A percentile compares a stretch with the other conserved stretches of the same genome.
Evolutionary conservation across 257 asterid genomes (phyloP).

Genomic region (Forsythia suspensa): DNA sequence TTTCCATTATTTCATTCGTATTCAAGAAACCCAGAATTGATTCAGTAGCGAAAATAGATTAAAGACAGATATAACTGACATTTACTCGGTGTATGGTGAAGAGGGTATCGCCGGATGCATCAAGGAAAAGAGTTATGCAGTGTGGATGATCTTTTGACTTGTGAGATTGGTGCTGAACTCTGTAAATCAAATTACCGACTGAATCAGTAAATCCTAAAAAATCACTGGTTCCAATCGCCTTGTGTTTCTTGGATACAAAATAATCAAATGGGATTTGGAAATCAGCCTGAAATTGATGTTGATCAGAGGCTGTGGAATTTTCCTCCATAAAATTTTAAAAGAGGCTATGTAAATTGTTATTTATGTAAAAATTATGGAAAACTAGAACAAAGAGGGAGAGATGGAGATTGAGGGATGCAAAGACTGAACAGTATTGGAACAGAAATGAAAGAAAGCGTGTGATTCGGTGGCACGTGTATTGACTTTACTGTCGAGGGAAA

Average conservation of each 20-base stretch:
- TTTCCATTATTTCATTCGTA: neutral
- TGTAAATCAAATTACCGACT: conserved; percentile 55
- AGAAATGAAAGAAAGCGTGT: neutral
- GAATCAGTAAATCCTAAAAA: conserved; percentile 60
- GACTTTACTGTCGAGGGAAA: neutral
- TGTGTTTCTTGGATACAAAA: conserved; percentile 63
- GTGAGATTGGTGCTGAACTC: conserved; percentile 39
- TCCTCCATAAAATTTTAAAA: conserved; percentile 31
- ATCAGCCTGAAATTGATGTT: conserved; percentile 22
- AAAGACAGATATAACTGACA: conserved; percentile 41
- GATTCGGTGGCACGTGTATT: neutral
- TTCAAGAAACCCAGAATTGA: neutral
- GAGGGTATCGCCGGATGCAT: conserved; percentile 57
- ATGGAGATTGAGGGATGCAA: neutral
- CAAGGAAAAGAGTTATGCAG: conserved; percentile 43
- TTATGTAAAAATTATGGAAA: neutral
- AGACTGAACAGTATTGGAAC: neutral
- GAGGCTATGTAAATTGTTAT: neutral
- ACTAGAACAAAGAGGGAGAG: neutral
- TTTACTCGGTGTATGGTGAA: conserved; percentile 48
- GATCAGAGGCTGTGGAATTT: conserved; percentile 27
- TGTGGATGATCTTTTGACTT: conserved; percentile 22
- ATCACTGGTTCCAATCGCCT: conserved; percentile 36
- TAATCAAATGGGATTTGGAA: conserved; percentile 71
- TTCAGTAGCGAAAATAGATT: neutral